Base-by-base conservation (phyloP, 2,329 filamentous ascomycete genomes). In the Penicillium sp. region DNA sequence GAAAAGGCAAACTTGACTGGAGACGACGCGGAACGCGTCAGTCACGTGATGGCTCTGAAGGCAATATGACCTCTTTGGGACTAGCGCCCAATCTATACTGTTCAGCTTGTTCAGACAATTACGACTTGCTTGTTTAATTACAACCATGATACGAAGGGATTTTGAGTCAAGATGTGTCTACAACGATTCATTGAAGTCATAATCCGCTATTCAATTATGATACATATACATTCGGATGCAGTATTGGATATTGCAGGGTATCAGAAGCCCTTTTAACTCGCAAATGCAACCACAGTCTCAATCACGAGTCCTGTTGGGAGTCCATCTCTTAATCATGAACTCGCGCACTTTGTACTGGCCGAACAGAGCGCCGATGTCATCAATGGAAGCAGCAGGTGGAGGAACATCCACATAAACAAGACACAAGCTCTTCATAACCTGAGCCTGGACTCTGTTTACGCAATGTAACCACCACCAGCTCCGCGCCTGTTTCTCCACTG, bases 391-490 rank as follows among this genome's bases (percentile, higher is more conserved):
- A 14, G 79, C 66, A 1, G 90, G 88, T 3, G 88, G 81, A 2
- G 94, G 94, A 5, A 99, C 81, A 60, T 97, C 92, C 11, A 99
- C 92, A 68, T 97, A 99, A 39, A 89, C 88, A 31, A 99, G 72
- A 36, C 97, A 86, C 61, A 99, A 72, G 45, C 87, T 96, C 80
- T 99, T 99, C 69, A 88, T 85, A 5, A 96, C 94, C 65, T 96
- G 90, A 1, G 88, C 87, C 64, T 97, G 85, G 14, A 97, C 92
- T 8, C 94, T 85, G 61, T 96, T 95, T 42, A 96, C 83, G 43
- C 90, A 88, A 75, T 97, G 93, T 47, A 97, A 58, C 77, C 77
- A 79, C 77, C 76, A 79, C 77, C 77, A 79, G 53, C 67, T 75
- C 51, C 73, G 75, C 21, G 67, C 67, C 58, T 72, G 69, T 57